Evolutionary conservation across 2,329 filamentous ascomycete species (phyloP).

Genomic region (Geosmithia putterillii): DNA sequence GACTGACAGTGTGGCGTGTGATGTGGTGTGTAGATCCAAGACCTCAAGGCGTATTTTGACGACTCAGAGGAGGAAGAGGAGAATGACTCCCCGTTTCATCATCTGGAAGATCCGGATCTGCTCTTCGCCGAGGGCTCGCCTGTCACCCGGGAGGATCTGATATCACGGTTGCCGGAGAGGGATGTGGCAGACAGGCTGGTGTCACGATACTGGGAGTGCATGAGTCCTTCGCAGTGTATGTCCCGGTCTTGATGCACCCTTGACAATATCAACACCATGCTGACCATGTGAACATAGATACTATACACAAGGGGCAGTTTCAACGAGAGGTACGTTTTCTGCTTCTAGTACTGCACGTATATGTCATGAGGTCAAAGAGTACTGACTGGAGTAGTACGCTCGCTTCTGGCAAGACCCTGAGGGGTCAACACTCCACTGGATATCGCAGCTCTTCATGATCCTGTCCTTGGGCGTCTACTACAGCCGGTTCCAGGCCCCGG

Average conservation of each 20-base stretch:
- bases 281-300: neutral
- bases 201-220: slow-evolving; percentile 39
- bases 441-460: slow-evolving; percentile 38
- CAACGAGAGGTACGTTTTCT: neutral
- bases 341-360: too few species aligned
- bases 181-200: slow-evolving; percentile 35
- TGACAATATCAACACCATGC: slow-evolving; percentile 16
- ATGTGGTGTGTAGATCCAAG: slow-evolving; percentile 37
- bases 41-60: slow-evolving; percentile 45
- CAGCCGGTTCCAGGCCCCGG: slow-evolving; percentile 27
- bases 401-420: slow-evolving; percentile 34
- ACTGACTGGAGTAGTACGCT: slow-evolving; percentile 13
- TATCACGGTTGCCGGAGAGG: slow-evolving; percentile 33
- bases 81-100: slow-evolving; percentile 15
- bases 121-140: slow-evolving; percentile 27
- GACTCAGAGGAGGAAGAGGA: slow-evolving; percentile 26
- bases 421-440: slow-evolving; percentile 27
- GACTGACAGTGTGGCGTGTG: slow-evolving; percentile 4
- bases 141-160: slow-evolving; percentile 29
- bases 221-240: slow-evolving; percentile 29
- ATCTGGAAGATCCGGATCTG: slow-evolving; percentile 25
- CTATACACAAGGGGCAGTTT: neutral
- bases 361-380: neutral
- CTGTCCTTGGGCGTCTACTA: slow-evolving; percentile 29
- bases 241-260: slow-evolving; percentile 4